phyloP scores from a whole-genome alignment of 305 asterid species.

The Lippia alba region DNA sequence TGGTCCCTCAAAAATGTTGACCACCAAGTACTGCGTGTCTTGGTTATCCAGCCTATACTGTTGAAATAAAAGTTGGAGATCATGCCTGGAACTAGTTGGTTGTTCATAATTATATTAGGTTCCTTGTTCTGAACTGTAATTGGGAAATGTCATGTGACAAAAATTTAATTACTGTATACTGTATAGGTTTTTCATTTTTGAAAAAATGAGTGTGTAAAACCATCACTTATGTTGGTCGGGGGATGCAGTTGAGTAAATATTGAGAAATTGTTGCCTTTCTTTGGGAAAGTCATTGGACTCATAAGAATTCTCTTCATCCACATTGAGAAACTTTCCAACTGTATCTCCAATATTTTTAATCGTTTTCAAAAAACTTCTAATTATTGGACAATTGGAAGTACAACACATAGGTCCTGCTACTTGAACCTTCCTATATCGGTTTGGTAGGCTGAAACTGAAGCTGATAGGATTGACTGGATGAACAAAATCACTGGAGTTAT shows the following conservation, averaged over 20 bases:
- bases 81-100: not conserved
- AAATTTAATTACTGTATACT: not conserved
- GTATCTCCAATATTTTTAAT: conserved; percentile 6
- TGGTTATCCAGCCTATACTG: not conserved
- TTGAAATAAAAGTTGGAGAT: not conserved
- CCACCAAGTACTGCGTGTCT: not conserved
- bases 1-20: not conserved
- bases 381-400: conserved; percentile 26
- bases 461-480: conserved; percentile 96
- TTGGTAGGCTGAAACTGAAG: conserved; percentile 94
- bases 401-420: conserved; percentile 21
- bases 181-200: not conserved
- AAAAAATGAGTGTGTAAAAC: not conserved
- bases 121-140: not conserved
- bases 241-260: not conserved
- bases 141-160: not conserved
- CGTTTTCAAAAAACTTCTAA: conserved; percentile 2
- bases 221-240: not conserved
- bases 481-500: conserved; percentile 86
- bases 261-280: not conserved
- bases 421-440: conserved; percentile 31
- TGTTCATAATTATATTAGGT: not conserved
- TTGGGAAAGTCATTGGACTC: not conserved
- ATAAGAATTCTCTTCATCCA: conserved; percentile 7
- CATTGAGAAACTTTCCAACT: conserved; percentile 10